Evolutionary conservation across 192 early-diverging fungal species (phyloP), one percentile per base, ranked within the genome.

Genomic region (Coemansia sp.): DNA sequence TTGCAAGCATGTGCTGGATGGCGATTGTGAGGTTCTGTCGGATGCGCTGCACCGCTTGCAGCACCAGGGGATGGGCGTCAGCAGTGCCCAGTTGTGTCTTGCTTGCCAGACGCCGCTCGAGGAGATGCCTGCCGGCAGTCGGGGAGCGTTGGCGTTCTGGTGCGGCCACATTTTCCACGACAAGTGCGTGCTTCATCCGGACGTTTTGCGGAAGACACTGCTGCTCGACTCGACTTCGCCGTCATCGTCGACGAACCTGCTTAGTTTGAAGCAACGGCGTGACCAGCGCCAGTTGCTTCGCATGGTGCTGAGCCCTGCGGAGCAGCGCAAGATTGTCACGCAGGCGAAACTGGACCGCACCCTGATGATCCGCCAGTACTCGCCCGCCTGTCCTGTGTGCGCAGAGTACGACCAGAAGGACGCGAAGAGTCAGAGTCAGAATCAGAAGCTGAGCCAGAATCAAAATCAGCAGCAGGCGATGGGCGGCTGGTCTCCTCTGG

Each of bases 161-260:
- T 99, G 97, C 63, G 85, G 89, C 62, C 96, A 99, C 71, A 84
- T 87, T 2, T 97, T 87, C 69, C 97, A 99, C 65, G 90, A 93
- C 67, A 61, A 76, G 12, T 99, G 97, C 62, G 73, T 98, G n/a
- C 71, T 93, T 43, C 79, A 82, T 15, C 77, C 87, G 4, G 86
- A 86, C 26, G 79, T 88, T 3, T 51, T 84, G 67, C 43, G 42
- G 22, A 77, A 83, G 43, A 74, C 80, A 0, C 69, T 62, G 43
- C 32, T 81, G 45, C 49, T 52, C 22, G 49, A 52, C 12, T 10
- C 36, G 13, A 13, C 55, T 11, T 19, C 62, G 15, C 21, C 22
- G n/a, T 16, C 32, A 40, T 58, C 59, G 22, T 43, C 41, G 41
- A 46, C 45, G n/a, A 32, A 45, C 1, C 11, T 68, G 37, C 15